These are phyloP conservation scores for Casuarina cunninghamiana DNA, from an alignment of 306 rosid species.

Conservation along the genomic window DNA sequence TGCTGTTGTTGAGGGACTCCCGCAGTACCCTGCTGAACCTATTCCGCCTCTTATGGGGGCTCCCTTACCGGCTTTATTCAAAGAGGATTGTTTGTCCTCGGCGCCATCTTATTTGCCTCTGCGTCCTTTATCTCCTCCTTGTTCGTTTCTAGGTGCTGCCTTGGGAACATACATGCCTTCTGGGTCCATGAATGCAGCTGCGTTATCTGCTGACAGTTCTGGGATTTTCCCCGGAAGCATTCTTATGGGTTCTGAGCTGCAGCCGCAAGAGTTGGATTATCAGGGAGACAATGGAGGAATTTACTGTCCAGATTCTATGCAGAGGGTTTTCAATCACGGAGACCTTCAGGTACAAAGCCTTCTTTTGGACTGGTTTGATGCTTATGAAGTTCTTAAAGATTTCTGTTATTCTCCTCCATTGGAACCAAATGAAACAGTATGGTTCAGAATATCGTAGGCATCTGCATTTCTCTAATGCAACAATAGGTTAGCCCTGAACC, in stretches of 20 bases:
- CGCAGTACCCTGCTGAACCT: constrained; percentile 45
- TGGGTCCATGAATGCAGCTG: constrained; percentile 44
- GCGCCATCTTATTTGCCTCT: constrained; percentile 68
- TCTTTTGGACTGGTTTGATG: not conserved
- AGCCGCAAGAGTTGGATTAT: constrained; percentile 71
- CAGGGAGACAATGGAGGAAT: constrained; percentile 80
- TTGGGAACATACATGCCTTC: constrained; percentile 60
- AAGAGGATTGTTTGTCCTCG: constrained; percentile 83
- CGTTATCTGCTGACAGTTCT: constrained; percentile 61
- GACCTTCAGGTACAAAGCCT: constrained; percentile 78
- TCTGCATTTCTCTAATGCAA: too few relatives aligned
- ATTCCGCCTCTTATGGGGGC: constrained; percentile 50
- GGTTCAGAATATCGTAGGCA: not conserved
- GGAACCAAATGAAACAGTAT: not conserved
- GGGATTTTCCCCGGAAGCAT: constrained; percentile 57
- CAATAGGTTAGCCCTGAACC: too few relatives aligned
- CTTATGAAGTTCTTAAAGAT: constrained; percentile 6
- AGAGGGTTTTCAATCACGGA: constrained; percentile 55
- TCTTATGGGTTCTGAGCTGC: constrained; percentile 68
- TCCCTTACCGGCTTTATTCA: constrained; percentile 53
- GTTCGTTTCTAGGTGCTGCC: constrained; percentile 62
- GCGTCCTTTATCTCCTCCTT: constrained; percentile 65
- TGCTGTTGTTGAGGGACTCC: constrained; percentile 60
- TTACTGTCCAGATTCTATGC: constrained; percentile 65
- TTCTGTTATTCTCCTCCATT: constrained; percentile 3